A percentile compares a stretch with the other conserved stretches of the same genome.
phyloP scores from a whole-genome alignment of 176 grass and related monocot genomes.

The Raddia distichophylla region DNA sequence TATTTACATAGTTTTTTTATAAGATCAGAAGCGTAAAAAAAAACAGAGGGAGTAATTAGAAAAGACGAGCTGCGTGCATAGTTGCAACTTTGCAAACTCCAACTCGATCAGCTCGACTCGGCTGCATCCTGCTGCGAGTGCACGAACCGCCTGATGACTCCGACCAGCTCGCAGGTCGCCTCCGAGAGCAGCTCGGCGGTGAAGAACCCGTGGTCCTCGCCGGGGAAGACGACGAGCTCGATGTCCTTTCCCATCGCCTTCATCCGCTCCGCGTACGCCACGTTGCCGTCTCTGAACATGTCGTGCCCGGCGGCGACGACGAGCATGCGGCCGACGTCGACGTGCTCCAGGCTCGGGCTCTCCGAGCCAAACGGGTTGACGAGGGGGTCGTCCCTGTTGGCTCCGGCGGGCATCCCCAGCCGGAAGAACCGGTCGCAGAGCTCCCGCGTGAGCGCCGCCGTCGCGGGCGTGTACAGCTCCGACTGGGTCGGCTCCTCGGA shows the following conservation, averaged over 20 bases:
- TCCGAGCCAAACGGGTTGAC: slow-evolving; percentile 44
- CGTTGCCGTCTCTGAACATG: slow-evolving; percentile 41
- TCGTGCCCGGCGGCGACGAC: slow-evolving; percentile 43
- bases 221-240: slow-evolving; percentile 28
- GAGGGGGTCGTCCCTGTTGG: slow-evolving; percentile 38
- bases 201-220: slow-evolving; percentile 56
- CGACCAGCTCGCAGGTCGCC: slow-evolving; percentile 22
- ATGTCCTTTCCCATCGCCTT: slow-evolving; percentile 46
- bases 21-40: too few relatives aligned
- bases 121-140: too few relatives aligned
- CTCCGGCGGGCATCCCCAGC: slow-evolving; percentile 42
- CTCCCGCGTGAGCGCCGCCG: slow-evolving; percentile 37
- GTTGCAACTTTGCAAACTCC: too few relatives aligned
- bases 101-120: too few relatives aligned
- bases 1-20: too few relatives aligned
- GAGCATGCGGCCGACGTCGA: slow-evolving; percentile 36
- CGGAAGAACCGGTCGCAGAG: slow-evolving; percentile 23
- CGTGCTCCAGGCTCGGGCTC: slow-evolving; percentile 20
- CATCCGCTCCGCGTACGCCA: slow-evolving; percentile 45
- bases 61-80: too few relatives aligned
- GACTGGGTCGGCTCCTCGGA: slow-evolving; percentile 36
- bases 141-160: slow-evolving; percentile 39
- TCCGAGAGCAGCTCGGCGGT: slow-evolving; percentile 25
- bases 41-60: too few relatives aligned
- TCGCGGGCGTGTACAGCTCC: slow-evolving; percentile 24